Conservation (phyloP, 2,329 filamentous ascomycete species). For the Clarireedia homoeocarpa region DNA sequence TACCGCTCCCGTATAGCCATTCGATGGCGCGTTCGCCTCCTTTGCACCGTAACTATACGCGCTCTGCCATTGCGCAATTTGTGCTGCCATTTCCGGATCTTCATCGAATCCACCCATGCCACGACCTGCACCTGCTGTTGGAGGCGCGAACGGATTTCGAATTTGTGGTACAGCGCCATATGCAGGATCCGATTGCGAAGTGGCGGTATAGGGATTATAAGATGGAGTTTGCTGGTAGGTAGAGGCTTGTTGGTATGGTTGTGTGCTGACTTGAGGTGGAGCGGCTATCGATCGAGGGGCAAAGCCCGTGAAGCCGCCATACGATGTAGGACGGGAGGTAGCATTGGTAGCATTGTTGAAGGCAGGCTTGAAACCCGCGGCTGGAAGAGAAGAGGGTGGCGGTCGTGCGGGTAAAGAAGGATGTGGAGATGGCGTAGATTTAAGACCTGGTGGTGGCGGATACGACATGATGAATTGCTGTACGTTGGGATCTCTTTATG, state of each 20-base stretch:
- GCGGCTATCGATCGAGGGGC: conserved; percentile 50
- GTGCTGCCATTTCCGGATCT: conserved; percentile 78
- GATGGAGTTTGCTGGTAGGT: conserved; percentile 17
- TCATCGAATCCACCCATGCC: conserved; percentile 37
- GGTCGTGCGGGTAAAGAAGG: conserved; percentile 72
- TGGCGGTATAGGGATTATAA: conserved; percentile 20
- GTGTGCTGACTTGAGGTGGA: conserved; percentile 23
- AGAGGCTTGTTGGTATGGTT: conserved; percentile 19
- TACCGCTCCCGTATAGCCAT: conserved; percentile 26
- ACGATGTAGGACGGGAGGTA: conserved; percentile 17
- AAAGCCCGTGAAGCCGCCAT: conserved; percentile 44
- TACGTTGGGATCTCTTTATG: conserved; percentile 23
- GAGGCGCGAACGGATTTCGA: conserved; percentile 71
- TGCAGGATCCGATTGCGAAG: conserved; percentile 25
- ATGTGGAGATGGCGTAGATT: conserved; percentile 36
- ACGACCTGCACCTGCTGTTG: conserved; percentile 37
- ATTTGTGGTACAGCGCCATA: conserved; percentile 59
- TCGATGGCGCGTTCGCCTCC: conserved; percentile 36
- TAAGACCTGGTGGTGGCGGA: conserved; percentile 74
- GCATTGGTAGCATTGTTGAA: conserved; percentile 16
- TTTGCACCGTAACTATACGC: conserved; percentile 59
- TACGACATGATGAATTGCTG: conserved; percentile 69
- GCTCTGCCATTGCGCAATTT: conserved; percentile 92
- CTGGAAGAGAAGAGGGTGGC: conserved; percentile 43
- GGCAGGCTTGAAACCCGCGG: conserved; percentile 21